phyloP scores from a whole-genome alignment of 139 green algal genomes.

The Zygnema circumcarinatum region DNA sequence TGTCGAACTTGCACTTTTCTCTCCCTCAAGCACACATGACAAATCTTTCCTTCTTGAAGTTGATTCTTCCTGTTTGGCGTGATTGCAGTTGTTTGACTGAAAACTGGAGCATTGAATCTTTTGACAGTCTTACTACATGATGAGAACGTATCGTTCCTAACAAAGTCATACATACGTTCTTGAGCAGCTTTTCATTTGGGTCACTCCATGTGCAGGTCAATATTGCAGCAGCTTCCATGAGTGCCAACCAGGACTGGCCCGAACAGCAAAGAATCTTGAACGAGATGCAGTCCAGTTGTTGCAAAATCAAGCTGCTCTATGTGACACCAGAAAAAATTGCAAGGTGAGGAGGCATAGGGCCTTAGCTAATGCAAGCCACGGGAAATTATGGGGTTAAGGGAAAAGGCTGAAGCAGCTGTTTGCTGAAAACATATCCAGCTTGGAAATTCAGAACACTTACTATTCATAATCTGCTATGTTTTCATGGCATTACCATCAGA shows the following conservation, averaged over 20 bases:
- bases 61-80: conserved; percentile 5
- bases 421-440: no score
- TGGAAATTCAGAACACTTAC: no score
- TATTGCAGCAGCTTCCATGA: conserved; percentile 46
- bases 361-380: no score
- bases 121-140: background rate
- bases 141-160: no score
- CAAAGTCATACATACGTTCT: no score
- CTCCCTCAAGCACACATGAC: no score
- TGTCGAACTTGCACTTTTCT: background rate
- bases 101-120: conserved; percentile 12
- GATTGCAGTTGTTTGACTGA: background rate
- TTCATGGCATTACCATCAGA: no score
- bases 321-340: conserved; percentile 84
- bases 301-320: conserved; percentile 78
- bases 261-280: conserved; percentile 43
- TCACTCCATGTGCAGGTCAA: no score
- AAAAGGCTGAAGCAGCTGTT: no score
- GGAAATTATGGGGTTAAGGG: no score
- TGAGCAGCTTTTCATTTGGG: no score
- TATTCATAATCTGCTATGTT: no score
- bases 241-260: conserved; percentile 30
- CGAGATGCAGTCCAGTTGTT: conserved; percentile 29
- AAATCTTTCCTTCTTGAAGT: conserved; percentile 33
- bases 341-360: conserved; percentile 39